Evolutionary conservation across 176 grass and related monocot genomes (phyloP).

Genomic region (Oryza coarctata): DNA sequence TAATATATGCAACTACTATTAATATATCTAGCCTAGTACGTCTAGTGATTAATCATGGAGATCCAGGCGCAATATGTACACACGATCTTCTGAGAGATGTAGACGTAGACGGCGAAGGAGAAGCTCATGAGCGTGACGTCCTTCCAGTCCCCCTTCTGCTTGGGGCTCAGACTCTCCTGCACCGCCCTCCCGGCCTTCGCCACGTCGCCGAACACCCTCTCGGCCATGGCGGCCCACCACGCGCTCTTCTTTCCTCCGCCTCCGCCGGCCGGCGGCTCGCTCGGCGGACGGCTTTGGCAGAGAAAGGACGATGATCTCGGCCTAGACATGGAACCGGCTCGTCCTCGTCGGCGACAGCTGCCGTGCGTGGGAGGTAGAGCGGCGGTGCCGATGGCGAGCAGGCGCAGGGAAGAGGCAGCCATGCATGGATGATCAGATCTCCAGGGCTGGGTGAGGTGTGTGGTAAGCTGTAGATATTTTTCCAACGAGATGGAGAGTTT

Average conservation of each 20-base stretch:
- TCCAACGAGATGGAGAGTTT: neutral
- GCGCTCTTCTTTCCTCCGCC: conserved; percentile 36
- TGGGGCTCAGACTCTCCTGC: conserved; percentile 58
- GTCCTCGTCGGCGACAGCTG: conserved; percentile 7
- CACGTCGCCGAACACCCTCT: conserved; percentile 35
- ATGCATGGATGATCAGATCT: conserved; percentile 47
- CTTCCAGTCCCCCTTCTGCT: conserved; percentile 75
- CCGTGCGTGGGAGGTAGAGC: neutral
- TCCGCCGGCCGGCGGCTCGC: neutral
- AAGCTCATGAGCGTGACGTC: conserved; percentile 80
- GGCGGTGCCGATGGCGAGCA: conserved; percentile 8
- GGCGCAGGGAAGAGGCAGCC: conserved; percentile 31
- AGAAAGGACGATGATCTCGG: conserved; percentile 35
- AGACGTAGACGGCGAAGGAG: conserved; percentile 84
- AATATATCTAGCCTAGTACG: neutral
- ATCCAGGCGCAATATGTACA: conserved; percentile 72
- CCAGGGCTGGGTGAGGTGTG: neutral
- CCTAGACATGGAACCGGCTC: neutral
- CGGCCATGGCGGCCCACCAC: conserved; percentile 29
- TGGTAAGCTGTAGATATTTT: neutral
- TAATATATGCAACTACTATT: neutral
- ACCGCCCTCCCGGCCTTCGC: conserved; percentile 44
- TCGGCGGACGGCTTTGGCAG: conserved; percentile 47
- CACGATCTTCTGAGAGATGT: conserved; percentile 84
- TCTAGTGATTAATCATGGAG: conserved; percentile 55